Base-by-base conservation (phyloP, 139 green algal species). In the Coelastrella sp. region DNA sequence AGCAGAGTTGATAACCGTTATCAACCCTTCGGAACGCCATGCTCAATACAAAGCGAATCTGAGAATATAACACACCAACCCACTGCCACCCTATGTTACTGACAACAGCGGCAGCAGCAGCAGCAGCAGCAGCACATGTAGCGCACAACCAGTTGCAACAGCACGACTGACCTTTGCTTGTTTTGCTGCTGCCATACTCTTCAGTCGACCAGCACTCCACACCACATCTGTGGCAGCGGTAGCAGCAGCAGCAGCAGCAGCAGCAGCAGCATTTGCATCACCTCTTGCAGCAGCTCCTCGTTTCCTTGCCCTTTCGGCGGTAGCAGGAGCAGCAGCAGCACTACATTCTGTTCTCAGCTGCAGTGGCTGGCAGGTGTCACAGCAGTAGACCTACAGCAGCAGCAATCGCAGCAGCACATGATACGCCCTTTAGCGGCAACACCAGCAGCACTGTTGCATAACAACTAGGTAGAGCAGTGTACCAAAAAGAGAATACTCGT, bases 301-400 rank as follows among this genome's bases (percentile, higher is more conserved):
- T 7, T 69, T 69, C 2, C 17, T 38, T 38, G n/a, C n/a, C n/a
- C 62, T 40, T 40, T 23, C 40, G 30, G 62, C 8, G 7, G 38
- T 48, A 17, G 73, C 30, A 23, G 75, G 27, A 35, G 50, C 74
- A 50, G 51, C 74, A 50, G 32, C 17, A 3, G 37, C n/a, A n/a
- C n/a, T n/a, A n/a, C n/a, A n/a, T n/a, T n/a, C n/a, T n/a, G n/a
- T 80, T 13, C 27, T 64, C 30, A 82, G 75, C 19, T 38, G 53
- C 27, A 96, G 80, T 32, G 92, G 89, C 91, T 97, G 94, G 88
- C 94, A 97, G 4, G 64, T 90, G 38, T 88, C 72, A 85, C 95
- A 98, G 75, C 86, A 79, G 57, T 80, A 79, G 27, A 86, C 57
- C 51, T 57, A 21, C 50, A 69, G 4, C 25, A 67, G 53, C 53